These are phyloP conservation scores for Globisporangium cystogenes DNA, from an alignment of 352 stramenopile genomes.

Conservation along the genomic window DNA sequence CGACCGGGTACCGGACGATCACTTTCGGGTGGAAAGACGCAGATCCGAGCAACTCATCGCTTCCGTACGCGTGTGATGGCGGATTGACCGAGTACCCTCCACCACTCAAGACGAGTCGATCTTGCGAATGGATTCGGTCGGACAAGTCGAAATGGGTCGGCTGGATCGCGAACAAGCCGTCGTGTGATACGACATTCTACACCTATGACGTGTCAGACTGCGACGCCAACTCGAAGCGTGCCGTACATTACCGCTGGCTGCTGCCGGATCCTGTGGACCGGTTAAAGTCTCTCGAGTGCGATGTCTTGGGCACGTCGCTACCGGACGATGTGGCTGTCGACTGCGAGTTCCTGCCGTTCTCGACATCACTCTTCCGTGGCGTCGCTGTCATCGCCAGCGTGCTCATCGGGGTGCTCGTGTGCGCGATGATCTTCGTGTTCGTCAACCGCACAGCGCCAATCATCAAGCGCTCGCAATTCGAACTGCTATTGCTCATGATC, in stretches of 20 bases:
- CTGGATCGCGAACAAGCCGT: constrained; percentile 24
- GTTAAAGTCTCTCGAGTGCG: constrained; percentile 26
- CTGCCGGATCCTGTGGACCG: constrained; percentile 15
- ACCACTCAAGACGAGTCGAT: constrained; percentile 25
- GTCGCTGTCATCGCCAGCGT: background rate
- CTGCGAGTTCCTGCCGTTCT: constrained; percentile 30
- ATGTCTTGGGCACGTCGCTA: constrained; percentile 13
- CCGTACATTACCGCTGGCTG: constrained; percentile 32
- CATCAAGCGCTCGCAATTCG: constrained; percentile 34
- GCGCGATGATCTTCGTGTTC: constrained; percentile 1
- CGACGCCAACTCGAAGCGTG: constrained; percentile 16
- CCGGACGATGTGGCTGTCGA: constrained; percentile 15
- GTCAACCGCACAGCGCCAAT: constrained; percentile 17
- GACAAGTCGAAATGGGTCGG: constrained; percentile 18
- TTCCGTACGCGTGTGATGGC: constrained; percentile 38
- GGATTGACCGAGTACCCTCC: constrained; percentile 15
- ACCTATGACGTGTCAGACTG: constrained; percentile 27
- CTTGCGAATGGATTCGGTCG: constrained; percentile 25
- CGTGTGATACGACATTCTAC: constrained; percentile 37
- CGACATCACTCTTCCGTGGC: constrained; percentile 1
- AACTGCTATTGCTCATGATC: constrained; percentile 21
- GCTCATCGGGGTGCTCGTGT: constrained; percentile 16
- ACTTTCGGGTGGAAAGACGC: constrained; percentile 26
- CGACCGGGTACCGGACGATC: too few relatives aligned
- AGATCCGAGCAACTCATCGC: constrained; percentile 21